phyloP scores from a whole-genome alignment of 2,329 filamentous ascomycete species.

The Botrytis tulipae region DNA sequence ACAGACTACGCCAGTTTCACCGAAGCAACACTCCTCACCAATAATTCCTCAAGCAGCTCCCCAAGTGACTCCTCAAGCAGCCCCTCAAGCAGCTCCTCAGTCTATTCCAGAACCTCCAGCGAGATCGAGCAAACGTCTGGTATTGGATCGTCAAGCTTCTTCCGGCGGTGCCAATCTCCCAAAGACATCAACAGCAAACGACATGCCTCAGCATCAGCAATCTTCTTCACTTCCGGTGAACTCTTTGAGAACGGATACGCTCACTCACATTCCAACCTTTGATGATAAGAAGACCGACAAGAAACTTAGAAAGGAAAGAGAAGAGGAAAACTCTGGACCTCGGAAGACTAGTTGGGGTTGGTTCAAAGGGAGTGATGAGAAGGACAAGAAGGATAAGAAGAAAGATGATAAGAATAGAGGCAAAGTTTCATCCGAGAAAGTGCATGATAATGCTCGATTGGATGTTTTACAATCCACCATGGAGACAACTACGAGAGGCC shows the following conservation, averaged over 20 bases:
- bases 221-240: conserved; percentile 70
- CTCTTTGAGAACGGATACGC: conserved; percentile 68
- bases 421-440: conserved; percentile 54
- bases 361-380: conserved; percentile 74
- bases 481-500: conserved; percentile 64
- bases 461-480: conserved; percentile 87
- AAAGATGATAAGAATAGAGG: conserved; percentile 62
- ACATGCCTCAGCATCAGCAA: conserved; percentile 58
- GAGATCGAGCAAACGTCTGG: conserved; percentile 46
- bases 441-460: conserved; percentile 76
- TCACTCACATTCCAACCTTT: conserved; percentile 78
- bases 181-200: conserved; percentile 44
- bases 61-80: conserved; percentile 17
- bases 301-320: conserved; percentile 65
- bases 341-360: conserved; percentile 85
- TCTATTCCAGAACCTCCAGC: conserved; percentile 48
- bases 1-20: conserved; percentile 38
- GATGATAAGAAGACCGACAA: conserved; percentile 76
- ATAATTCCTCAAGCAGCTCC: not conserved
- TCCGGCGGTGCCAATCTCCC: conserved; percentile 5
- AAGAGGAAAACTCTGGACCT: conserved; percentile 55
- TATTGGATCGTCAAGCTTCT: conserved; percentile 37
- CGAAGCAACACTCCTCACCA: conserved; percentile 37
- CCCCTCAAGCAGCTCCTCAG: conserved; percentile 21
- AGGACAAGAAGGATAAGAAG: conserved; percentile 67